These are phyloP conservation scores for Monosporascus sp. DNA, from an alignment of 2,329 filamentous ascomycete genomes.

Conservation along the genomic window DNA sequence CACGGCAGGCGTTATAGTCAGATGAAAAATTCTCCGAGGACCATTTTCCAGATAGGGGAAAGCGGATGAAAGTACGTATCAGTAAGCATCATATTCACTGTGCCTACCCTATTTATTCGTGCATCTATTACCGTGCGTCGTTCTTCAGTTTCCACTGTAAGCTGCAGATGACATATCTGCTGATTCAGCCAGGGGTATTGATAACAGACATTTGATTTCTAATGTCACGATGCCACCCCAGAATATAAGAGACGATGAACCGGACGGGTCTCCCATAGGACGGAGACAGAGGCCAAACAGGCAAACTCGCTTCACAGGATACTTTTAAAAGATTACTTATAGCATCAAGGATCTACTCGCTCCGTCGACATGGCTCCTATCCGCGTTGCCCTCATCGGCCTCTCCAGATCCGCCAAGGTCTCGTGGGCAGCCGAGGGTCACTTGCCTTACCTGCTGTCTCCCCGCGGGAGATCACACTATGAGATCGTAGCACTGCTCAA, in stretches of 20 bases:
- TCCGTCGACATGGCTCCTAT: slow-evolving; percentile 41
- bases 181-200: too few relatives aligned
- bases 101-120: neutral
- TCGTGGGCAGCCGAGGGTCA: slow-evolving; percentile 53
- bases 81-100: neutral
- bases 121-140: neutral
- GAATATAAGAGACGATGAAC: too few relatives aligned
- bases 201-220: too few relatives aligned
- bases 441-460: slow-evolving; percentile 52
- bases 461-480: slow-evolving; percentile 36
- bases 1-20: too few relatives aligned
- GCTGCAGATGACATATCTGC: neutral
- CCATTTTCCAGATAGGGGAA: slow-evolving; percentile 16
- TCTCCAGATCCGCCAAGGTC: slow-evolving; percentile 45
- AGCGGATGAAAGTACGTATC: slow-evolving; percentile 1
- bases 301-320: too few relatives aligned
- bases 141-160: neutral
- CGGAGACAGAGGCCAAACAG: too few relatives aligned
- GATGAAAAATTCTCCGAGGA: slow-evolving; percentile 12
- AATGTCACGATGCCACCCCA: too few relatives aligned
- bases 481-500: slow-evolving; percentile 49
- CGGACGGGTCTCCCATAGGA: too few relatives aligned
- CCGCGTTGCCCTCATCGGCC: slow-evolving; percentile 52
- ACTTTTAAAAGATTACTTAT: too few relatives aligned
- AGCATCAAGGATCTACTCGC: too few relatives aligned